Evolutionary conservation across 1,284 basidiomycete genomes (phyloP).

Genomic region (Amylostereum areolatum): DNA sequence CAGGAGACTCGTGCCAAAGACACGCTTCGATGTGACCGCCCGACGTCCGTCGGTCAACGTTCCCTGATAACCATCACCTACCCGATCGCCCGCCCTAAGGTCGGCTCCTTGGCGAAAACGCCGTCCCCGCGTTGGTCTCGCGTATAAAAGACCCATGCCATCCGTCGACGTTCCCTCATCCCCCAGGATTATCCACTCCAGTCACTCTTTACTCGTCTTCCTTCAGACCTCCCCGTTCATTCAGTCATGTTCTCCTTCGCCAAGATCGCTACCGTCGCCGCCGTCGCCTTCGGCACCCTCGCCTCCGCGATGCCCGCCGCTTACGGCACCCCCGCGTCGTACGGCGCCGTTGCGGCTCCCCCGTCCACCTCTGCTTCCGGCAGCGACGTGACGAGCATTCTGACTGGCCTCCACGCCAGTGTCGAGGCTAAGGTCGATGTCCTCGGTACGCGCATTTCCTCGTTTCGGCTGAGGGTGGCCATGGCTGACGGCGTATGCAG

Average conservation of each 20-base stretch:
- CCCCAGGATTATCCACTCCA: too few species aligned
- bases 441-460: background rate
- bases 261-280: background rate
- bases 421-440: background rate
- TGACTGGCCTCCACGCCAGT: background rate
- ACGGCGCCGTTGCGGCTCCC: background rate
- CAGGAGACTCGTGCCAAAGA: too few species aligned
- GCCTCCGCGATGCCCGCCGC: background rate
- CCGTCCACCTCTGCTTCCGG: background rate
- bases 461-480: background rate
- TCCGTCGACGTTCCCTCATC: too few species aligned
- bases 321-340: background rate
- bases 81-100: too few species aligned
- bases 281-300: background rate
- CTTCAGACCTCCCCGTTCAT: too few species aligned
- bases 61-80: too few species aligned
- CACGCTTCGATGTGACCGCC: too few species aligned
- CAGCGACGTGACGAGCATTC: background rate
- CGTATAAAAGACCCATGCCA: too few species aligned
- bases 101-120: too few species aligned
- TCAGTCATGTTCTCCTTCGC: constrained; percentile 2
- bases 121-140: too few species aligned
- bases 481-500: background rate
- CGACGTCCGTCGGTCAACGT: too few species aligned
- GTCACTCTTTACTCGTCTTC: background rate